Evolutionary conservation across 129 eudicot species (phyloP).

Genomic region (Rutidosis leptorrhynchoides): DNA sequence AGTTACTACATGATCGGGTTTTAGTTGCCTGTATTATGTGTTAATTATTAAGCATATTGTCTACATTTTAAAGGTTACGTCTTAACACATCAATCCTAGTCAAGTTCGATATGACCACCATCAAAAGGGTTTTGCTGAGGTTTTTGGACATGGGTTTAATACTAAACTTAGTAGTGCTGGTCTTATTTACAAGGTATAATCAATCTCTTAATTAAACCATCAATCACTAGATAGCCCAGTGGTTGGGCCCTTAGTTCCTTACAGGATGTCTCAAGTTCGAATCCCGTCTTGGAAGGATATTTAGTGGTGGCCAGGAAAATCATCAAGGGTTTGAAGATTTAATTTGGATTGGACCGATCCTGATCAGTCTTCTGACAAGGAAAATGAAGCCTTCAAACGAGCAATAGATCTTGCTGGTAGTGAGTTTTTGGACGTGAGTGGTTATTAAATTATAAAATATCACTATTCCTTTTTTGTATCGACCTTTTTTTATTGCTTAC

Average conservation of each 20-base stretch:
- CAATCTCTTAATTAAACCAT: conserved; percentile 40
- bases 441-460: neutral
- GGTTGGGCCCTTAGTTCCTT: too few species aligned
- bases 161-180: conserved; percentile 94
- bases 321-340: conserved; percentile 81
- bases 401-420: conserved; percentile 86
- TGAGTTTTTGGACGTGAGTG: conserved; percentile 83
- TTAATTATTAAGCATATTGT: too few species aligned
- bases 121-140: conserved; percentile 81
- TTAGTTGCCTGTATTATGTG: too few species aligned
- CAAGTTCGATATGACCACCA: conserved; percentile 74
- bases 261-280: too few species aligned
- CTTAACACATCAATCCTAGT: conserved; percentile 59
- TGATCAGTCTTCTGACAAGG: conserved; percentile 84
- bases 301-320: too few species aligned
- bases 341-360: conserved; percentile 90
- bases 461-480: neutral
- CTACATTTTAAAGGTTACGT: too few species aligned
- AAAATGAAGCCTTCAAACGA: conserved; percentile 68
- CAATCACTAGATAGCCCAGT: too few species aligned
- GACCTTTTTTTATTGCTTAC: neutral
- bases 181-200: conserved; percentile 69
- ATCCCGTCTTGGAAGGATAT: too few species aligned
- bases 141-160: conserved; percentile 71
- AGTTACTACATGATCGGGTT: too few species aligned